These are phyloP conservation scores for Globisporangium iwayamae DNA, from an alignment of 352 stramenopile species.

Conservation along the genomic window DNA sequence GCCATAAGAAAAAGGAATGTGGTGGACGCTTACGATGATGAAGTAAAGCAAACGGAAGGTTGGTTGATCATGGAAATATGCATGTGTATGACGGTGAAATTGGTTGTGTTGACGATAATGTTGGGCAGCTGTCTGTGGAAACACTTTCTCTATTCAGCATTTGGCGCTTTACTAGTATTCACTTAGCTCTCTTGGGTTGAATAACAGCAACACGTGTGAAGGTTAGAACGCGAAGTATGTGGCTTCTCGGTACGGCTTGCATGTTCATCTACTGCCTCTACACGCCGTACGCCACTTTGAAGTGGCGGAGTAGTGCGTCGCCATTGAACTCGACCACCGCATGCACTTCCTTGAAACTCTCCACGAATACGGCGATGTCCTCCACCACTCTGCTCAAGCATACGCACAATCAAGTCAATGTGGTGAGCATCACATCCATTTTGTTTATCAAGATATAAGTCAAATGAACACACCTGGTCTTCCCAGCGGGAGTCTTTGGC, in stretches of 20 bases:
- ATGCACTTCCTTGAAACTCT: slow-evolving; percentile 68
- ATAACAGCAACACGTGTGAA: background rate
- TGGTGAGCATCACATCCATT: background rate
- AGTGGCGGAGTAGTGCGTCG: slow-evolving; percentile 53
- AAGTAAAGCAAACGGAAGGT: background rate
- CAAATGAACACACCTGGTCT: slow-evolving; percentile 50
- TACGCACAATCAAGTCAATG: background rate
- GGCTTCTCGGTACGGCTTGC: too few relatives aligned
- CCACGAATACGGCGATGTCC: slow-evolving; percentile 69
- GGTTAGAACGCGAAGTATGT: background rate
- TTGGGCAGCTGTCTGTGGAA: background rate
- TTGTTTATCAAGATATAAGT: background rate
- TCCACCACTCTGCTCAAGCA: slow-evolving; percentile 48
- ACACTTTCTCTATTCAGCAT: too few relatives aligned
- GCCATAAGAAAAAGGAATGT: slow-evolving; percentile 12
- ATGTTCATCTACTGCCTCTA: slow-evolving; percentile 1
- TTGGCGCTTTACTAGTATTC: too few relatives aligned
- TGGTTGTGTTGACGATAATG: background rate
- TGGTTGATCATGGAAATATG: background rate
- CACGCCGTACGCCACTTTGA: slow-evolving; percentile 48
- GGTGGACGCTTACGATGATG: background rate
- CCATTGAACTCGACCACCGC: slow-evolving; percentile 69
- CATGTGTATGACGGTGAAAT: background rate
- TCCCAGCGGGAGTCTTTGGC: slow-evolving; percentile 68
- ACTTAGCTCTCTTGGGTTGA: too few relatives aligned